phyloP scores from a whole-genome alignment of 106 monocot species.

The Apostasia ramifera region DNA sequence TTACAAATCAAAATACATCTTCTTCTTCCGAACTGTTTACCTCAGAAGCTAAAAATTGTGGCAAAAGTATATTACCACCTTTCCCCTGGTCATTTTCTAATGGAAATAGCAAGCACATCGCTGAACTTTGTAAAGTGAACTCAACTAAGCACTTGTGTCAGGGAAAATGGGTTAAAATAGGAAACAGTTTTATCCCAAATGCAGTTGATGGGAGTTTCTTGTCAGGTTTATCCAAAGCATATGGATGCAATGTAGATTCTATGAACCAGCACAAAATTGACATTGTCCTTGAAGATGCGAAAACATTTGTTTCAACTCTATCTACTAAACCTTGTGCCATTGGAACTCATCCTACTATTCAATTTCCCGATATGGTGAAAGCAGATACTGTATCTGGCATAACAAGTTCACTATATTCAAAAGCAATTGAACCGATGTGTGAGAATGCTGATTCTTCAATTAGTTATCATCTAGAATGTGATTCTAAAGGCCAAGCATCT shows the following conservation, averaged over 20 bases:
- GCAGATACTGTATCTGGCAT: constrained; percentile 2
- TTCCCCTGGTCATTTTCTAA: constrained; percentile 73
- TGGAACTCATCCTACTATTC: constrained; percentile 6
- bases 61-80: constrained; percentile 41
- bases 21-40: constrained; percentile 8
- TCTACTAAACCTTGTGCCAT: neutral
- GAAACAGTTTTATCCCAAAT: constrained; percentile 15
- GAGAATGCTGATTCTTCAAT: constrained; percentile 1
- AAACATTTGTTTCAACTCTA: constrained; percentile 6
- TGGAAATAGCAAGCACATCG: constrained; percentile 31
- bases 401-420: constrained; percentile 10
- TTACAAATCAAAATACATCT: constrained; percentile 16
- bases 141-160: constrained; percentile 31
- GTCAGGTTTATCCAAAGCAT: constrained; percentile 15
- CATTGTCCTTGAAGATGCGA: constrained; percentile 32
- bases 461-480: constrained; percentile 7
- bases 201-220: constrained; percentile 12
- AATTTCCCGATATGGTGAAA: constrained; percentile 2
- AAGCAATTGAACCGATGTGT: neutral
- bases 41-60: neutral
- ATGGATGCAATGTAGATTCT: constrained; percentile 9
- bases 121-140: constrained; percentile 44
- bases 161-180: constrained; percentile 68
- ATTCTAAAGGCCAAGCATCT: constrained; percentile 1
- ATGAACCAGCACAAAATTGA: constrained; percentile 24